Conservation (phyloP, 305 asterid species). For the Fraxinus albicans region DNA sequence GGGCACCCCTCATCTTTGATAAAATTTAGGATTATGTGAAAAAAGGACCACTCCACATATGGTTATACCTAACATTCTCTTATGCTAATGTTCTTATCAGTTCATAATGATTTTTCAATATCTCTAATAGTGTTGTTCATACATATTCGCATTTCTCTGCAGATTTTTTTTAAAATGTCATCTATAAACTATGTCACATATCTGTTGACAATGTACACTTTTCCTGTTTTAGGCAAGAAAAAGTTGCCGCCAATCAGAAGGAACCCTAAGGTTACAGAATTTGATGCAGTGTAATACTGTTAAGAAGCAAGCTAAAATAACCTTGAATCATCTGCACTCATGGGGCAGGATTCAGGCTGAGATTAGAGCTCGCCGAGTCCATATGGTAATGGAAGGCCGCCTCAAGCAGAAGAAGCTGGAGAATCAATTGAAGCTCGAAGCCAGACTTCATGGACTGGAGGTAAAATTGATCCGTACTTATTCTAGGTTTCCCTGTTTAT, state of each 20-base stretch:
- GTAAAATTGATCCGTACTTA: slow-evolving; percentile 31
- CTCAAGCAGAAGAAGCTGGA: slow-evolving; percentile 76
- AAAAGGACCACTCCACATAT: not conserved
- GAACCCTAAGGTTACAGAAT: slow-evolving; percentile 55
- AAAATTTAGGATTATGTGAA: not conserved
- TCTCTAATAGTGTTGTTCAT: not conserved
- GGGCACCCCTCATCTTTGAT: not conserved
- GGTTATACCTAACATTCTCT: not conserved
- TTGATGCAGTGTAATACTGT: slow-evolving; percentile 52
- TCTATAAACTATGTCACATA: not conserved
- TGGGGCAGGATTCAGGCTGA: slow-evolving; percentile 77
- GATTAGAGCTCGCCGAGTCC: slow-evolving; percentile 64
- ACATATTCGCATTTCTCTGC: not conserved
- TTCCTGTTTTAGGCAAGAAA: slow-evolving; percentile 64
- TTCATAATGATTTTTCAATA: not conserved
- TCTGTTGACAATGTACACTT: not conserved
- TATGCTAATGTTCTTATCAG: not conserved
- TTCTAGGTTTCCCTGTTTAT: not conserved
- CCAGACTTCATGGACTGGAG: slow-evolving; percentile 86
- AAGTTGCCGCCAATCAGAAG: slow-evolving; percentile 49
- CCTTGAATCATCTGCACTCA: slow-evolving; percentile 62
- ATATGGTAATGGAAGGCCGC: slow-evolving; percentile 75
- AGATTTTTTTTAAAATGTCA: not conserved
- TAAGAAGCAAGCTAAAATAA: slow-evolving; percentile 69
- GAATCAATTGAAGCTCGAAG: slow-evolving; percentile 80